Percentiles rank a stretch among this genome's conserved stretches.
Conservation (phyloP, 1,284 basidiomycete genomes). For the Ustilago crameri region DNA sequence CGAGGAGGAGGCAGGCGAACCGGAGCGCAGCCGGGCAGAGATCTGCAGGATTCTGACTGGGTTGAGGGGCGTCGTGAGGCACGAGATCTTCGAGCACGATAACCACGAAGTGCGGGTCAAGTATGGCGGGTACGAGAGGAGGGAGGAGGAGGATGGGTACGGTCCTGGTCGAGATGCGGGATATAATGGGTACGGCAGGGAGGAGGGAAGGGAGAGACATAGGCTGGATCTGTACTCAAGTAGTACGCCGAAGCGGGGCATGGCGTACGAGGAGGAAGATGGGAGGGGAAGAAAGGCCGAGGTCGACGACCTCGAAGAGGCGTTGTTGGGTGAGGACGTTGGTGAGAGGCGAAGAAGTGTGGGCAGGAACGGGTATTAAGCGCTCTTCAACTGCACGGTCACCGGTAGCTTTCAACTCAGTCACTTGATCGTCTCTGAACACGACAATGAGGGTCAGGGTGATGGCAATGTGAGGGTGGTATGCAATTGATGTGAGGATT, state of each 20-base stretch:
- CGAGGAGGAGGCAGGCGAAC: slow-evolving; percentile 45
- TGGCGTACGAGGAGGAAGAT: slow-evolving; percentile 11
- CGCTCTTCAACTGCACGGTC: too few species aligned
- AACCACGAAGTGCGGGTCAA: slow-evolving; percentile 29
- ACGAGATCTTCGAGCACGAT: slow-evolving; percentile 36
- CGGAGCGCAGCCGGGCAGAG: slow-evolving; percentile 45
- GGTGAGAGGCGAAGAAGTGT: slow-evolving; percentile 21
- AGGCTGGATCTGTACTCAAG: slow-evolving; percentile 25
- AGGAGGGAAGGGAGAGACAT: not conserved
- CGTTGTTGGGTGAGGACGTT: slow-evolving; percentile 19
- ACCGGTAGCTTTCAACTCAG: too few species aligned
- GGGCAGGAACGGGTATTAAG: slow-evolving; percentile 31
- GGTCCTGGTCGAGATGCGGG: too few species aligned
- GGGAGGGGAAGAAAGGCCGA: slow-evolving; percentile 7
- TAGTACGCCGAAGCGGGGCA: slow-evolving; percentile 17
- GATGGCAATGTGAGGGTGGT: not conserved
- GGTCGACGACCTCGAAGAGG: slow-evolving; percentile 33
- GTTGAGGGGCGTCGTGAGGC: slow-evolving; percentile 33
- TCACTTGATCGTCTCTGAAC: not conserved
- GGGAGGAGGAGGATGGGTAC: slow-evolving; percentile 2
- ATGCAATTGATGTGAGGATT: slow-evolving; percentile 14
- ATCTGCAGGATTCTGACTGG: slow-evolving; percentile 50
- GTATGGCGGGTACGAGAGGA: slow-evolving; percentile 24
- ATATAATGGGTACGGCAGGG: slow-evolving; percentile 8
- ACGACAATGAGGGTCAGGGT: not conserved